A percentile compares a stretch with the other conserved stretches of the same genome.
phyloP scores from a whole-genome alignment of 108 stramenopile species.

The Skeletonema tropicum region DNA sequence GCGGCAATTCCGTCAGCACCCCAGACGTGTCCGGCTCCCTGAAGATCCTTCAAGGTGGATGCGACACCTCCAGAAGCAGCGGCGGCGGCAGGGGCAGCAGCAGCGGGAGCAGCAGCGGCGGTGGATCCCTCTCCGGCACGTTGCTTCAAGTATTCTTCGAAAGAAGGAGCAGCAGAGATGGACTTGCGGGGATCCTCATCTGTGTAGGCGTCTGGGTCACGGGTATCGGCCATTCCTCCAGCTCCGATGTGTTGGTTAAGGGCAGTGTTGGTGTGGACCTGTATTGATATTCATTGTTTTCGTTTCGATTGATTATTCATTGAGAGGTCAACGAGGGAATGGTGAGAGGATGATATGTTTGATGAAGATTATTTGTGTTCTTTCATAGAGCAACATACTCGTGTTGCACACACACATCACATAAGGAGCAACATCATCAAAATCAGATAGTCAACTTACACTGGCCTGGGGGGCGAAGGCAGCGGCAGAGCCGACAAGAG shows the following conservation, averaged over 20 bases:
- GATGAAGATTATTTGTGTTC: too few relatives aligned
- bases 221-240: constrained; percentile 79
- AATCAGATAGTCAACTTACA: too few relatives aligned
- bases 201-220: constrained; percentile 59
- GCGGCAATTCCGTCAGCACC: constrained; percentile 70
- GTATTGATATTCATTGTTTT: too few relatives aligned
- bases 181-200: constrained; percentile 78
- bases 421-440: too few relatives aligned
- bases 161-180: constrained; percentile 72
- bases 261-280: background rate
- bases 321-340: too few relatives aligned
- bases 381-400: too few relatives aligned
- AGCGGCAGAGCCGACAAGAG: too few relatives aligned
- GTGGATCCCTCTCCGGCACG: constrained; percentile 22
- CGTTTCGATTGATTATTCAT: too few relatives aligned
- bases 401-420: too few relatives aligned
- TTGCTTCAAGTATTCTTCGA: constrained; percentile 83
- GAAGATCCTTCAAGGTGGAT: constrained; percentile 48
- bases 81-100: constrained; percentile 26
- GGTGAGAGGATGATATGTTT: too few relatives aligned
- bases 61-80: constrained; percentile 14
- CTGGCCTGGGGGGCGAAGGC: too few relatives aligned
- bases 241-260: constrained; percentile 41
- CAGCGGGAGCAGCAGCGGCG: constrained; percentile 19
- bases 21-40: constrained; percentile 76